Evolutionary conservation across 768 basidiomycete genomes (phyloP).

Genomic region (Omphalotus guepiniiformis): DNA sequence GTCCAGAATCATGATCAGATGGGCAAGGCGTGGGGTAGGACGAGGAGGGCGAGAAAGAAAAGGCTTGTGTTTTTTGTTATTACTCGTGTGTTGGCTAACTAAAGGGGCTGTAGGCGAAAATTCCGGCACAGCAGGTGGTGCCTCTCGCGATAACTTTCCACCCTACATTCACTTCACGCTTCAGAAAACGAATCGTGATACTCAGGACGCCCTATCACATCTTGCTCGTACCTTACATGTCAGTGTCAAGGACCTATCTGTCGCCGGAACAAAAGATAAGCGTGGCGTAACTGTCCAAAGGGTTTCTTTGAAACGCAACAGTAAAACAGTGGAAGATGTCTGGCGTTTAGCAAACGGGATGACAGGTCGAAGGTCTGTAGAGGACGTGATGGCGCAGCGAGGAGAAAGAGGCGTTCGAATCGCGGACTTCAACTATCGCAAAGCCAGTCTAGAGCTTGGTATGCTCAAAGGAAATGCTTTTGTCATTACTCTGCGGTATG

Average conservation of each 20-base stretch:
- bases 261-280: constrained; percentile 98
- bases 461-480: constrained; percentile 97
- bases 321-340: constrained; percentile 74
- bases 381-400: constrained; percentile 61
- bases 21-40: constrained; percentile 52
- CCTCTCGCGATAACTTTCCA: constrained; percentile 63
- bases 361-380: constrained; percentile 46
- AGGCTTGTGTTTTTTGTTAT: constrained; percentile 25
- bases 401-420: constrained; percentile 90
- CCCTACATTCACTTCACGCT: constrained; percentile 95
- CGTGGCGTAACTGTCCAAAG: constrained; percentile 94
- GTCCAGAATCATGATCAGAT: constrained; percentile 76
- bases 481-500: constrained; percentile 87
- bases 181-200: constrained; percentile 97
- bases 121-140: no score
- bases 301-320: constrained; percentile 74
- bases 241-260: constrained; percentile 74
- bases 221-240: constrained; percentile 76
- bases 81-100: not conserved
- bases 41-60: constrained; percentile 45
- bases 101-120: no score
- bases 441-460: constrained; percentile 81
- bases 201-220: constrained; percentile 86
- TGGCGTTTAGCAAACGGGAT: constrained; percentile 81
- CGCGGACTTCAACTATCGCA: constrained; percentile 82